phyloP scores from a whole-genome alignment of 345 rosid species.

The Melaleuca quinquenervia region DNA sequence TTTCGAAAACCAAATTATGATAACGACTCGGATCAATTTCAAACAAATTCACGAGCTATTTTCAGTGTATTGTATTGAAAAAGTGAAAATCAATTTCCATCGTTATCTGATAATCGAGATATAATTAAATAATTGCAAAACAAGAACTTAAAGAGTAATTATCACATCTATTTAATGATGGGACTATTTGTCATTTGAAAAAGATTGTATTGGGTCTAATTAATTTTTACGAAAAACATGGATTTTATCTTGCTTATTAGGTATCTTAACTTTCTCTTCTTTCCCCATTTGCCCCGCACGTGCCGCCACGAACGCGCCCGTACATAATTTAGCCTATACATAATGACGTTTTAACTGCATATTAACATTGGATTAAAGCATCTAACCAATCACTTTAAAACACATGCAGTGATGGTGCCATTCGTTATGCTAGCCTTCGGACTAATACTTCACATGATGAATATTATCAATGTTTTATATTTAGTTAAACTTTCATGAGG shows the following conservation, averaged over 20 bases:
- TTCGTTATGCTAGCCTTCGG: background rate
- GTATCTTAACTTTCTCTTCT: too few relatives aligned
- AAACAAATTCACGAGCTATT: background rate
- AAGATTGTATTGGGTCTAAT: too few relatives aligned
- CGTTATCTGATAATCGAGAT: too few relatives aligned
- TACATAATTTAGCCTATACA: background rate
- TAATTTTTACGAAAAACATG: background rate
- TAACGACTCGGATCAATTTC: background rate
- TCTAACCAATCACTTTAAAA: background rate
- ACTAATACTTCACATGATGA: background rate
- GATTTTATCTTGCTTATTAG: background rate
- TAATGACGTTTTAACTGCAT: background rate
- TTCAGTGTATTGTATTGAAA: background rate
- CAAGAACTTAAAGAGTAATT: background rate
- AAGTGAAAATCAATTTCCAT: too few relatives aligned
- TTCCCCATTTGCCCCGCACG: too few relatives aligned
- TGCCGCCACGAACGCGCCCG: background rate
- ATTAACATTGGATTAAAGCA: background rate
- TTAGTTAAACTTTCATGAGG: background rate
- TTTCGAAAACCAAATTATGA: background rate
- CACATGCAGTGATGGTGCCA: background rate
- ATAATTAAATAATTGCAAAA: too few relatives aligned
- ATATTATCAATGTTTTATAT: background rate
- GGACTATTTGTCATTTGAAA: background rate
- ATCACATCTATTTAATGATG: background rate